Evolutionary conservation across 257 asterid species (phyloP), one percentile per base, ranked within the genome.

Genomic region (Fraxinus anomala): DNA sequence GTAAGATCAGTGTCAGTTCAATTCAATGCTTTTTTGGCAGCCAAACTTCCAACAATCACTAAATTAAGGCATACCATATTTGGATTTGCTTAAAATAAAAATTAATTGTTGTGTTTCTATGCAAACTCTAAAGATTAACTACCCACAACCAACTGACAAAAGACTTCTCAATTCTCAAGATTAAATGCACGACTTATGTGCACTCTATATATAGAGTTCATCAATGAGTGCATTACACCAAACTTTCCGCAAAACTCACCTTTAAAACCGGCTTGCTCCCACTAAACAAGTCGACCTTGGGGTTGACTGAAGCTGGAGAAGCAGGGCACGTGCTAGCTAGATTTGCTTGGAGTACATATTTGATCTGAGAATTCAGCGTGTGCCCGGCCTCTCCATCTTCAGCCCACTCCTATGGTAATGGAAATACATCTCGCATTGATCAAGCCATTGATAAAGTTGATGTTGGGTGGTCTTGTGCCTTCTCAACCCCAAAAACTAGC

Each of bases 321-420:
- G 89, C 89, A 83, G 87, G 89, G 85, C 85, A 86, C 89, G 78
- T 83, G 89, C 89, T 63, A 10, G 34, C 83, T 33, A 36, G 19
- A 66, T 80, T 80, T 30, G 47, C 65, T 63, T 51, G 40, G 33
- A 0, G 39, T 33, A 19, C 10, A 23, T 6, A 40, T 36, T 16
- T 6, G 5, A 28, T 28, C 28, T 3, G 3, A 36, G 75, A 79
- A 26, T 54, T 70, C 5, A 83, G 89, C 89, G 66, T 81, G 89
- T 86, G 89, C 68, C 14, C 80, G 73, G 65, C 21, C 84, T 74
- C 89, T 83, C 86, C 87, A 83, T 28, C 83, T 86, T 86, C 42
- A 73, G 74, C 80, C 81, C 80, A 70, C 85, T 74, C 83, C 87
- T 47, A 47, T 74, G 14, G 31, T 63, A 71, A 13, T 19, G 54